Base-by-base conservation (phyloP, 768 basidiomycete species). In the Tricholoma saponaceum region DNA sequence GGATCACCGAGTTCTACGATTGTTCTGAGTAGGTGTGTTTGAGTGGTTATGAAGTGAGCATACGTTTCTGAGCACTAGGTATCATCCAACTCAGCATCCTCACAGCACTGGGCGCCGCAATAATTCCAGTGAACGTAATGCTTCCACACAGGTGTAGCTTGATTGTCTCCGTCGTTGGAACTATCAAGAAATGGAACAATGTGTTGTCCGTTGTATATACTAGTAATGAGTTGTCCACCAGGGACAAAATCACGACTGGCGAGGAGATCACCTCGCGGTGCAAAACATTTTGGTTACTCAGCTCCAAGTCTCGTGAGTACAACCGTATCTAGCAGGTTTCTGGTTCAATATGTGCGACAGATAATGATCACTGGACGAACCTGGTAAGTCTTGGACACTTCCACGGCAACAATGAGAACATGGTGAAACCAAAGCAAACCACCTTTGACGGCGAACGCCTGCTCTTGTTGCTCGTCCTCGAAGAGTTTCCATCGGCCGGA, bases 401-500 rank as follows among this genome's bases (percentile, higher is more conserved):
- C 96, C 22, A 94, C 86, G 1, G 94, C 94, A 32, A 85, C 95
- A 57, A 99, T 84, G 54, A 99, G 78, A 9, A 98, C 90, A 68
- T 96, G 95, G 60, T 96, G 91, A 69, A 97, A 98, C 97, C 97
- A 99, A 18, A 96, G 69, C 64, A 99, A 67, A 3, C 97, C 97
- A 7, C 97, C 97, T 67, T 86, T 84, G 14, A 99, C 95, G 5
- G 78, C 67, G 66, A 99, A 95, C 5, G 85, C 85, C 62, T 91
- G 85, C 69, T 98, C 95, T 70, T 98, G 93, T 39, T 82, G 73
- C 61, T 87, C 83, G 62, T 86, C 85, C 5, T 80, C 79, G 64
- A 98, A 98, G 26, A 87, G 67, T 70, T 98, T 98, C 97, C 97
- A 99, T 33, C 96, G 77, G 13, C 97, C 97, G 5, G 95, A 96